Percentiles rank a stretch among this genome's conserved stretches.
These are phyloP conservation scores for Fusarium musae DNA, from an alignment of 2,329 filamentous ascomycete species.

Conservation along the genomic window DNA sequence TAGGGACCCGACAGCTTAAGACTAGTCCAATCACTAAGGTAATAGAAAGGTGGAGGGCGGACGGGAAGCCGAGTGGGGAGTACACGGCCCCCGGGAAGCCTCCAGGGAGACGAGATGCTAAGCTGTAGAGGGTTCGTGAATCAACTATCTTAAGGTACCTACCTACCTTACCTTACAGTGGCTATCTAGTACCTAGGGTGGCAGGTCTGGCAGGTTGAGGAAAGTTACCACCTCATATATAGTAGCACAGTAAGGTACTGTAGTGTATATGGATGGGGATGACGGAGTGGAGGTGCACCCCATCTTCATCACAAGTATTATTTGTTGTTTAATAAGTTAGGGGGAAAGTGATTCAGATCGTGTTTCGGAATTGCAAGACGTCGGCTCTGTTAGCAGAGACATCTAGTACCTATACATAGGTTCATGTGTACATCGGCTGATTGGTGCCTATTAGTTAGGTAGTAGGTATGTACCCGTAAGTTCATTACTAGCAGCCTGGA, in stretches of 20 bases:
- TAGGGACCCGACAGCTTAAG: neutral
- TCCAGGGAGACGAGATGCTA: constrained; percentile 21
- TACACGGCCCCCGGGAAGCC: constrained; percentile 22
- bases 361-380: constrained; percentile 24
- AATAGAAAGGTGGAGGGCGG: constrained; percentile 18
- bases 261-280: neutral
- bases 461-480: neutral
- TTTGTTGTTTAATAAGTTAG: constrained; percentile 1
- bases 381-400: constrained; percentile 8
- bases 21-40: constrained; percentile 1
- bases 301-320: neutral
- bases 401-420: neutral
- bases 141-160: neutral
- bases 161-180: neutral
- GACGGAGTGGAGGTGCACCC: neutral
- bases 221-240: neutral
- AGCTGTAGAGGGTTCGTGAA: constrained; percentile 31
- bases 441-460: neutral
- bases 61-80: constrained; percentile 35
- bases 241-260: neutral
- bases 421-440: neutral
- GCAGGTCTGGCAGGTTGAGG: constrained; percentile 10
- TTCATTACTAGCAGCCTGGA: neutral
- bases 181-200: neutral
- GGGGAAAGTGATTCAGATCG: constrained; percentile 27